Conservation (phyloP, 2,329 filamentous ascomycete species). For the Venturia carpophila region DNA sequence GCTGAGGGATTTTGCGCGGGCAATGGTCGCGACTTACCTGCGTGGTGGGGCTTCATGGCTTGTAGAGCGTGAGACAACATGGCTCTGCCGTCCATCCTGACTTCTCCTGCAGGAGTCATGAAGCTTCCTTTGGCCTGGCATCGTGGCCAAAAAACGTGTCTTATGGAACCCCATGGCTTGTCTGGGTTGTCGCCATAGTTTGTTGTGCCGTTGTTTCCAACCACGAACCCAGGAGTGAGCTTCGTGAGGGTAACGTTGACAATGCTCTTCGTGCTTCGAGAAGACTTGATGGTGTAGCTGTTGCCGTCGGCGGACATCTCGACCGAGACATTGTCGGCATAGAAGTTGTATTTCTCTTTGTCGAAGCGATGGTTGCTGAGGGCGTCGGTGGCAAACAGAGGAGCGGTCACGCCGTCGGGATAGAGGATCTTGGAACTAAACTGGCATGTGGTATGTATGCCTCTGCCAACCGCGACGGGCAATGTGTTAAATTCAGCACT, state of each 20-base stretch:
- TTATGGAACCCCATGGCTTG: conserved; percentile 87
- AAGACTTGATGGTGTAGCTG: conserved; percentile 82
- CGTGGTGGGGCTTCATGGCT: conserved; percentile 98
- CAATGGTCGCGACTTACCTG: conserved; percentile 44
- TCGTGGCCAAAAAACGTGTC: conserved; percentile 90
- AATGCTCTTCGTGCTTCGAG: conserved; percentile 68
- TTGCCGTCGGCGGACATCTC: conserved; percentile 79
- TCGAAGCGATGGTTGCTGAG: conserved; percentile 76
- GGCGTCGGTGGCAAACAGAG: conserved; percentile 74
- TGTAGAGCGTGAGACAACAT: conserved; percentile 81
- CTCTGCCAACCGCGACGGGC: conserved; percentile 45
- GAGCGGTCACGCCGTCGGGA: conserved; percentile 58
- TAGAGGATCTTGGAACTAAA: conserved; percentile 94
- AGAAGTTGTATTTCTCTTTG: conserved; percentile 74
- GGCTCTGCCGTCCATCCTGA: conserved; percentile 74
- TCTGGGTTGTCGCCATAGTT: conserved; percentile 77
- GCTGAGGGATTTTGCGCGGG: neutral
- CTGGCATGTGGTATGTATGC: conserved; percentile 81
- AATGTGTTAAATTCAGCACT: conserved; percentile 21
- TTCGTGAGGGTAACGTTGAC: conserved; percentile 80
- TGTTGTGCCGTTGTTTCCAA: conserved; percentile 74
- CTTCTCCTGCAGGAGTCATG: conserved; percentile 68
- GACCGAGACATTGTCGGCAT: conserved; percentile 75
- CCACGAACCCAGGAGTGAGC: conserved; percentile 70
- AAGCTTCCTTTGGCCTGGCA: conserved; percentile 76